Conservation (phyloP, 1,284 basidiomycete species). For the Gomphus bonarii region DNA sequence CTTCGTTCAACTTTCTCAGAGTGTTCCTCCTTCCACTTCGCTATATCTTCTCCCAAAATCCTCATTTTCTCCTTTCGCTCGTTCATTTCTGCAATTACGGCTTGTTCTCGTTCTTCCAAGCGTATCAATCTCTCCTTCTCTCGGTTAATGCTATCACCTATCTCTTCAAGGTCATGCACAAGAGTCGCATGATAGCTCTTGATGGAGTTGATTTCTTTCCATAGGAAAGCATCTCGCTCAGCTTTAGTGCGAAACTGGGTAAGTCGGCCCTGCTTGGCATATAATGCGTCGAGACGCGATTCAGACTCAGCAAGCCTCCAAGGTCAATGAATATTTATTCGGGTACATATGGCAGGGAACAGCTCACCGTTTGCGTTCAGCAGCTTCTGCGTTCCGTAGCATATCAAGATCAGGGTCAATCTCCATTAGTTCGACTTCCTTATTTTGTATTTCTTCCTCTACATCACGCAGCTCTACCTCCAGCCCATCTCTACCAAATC, state of each 20-base stretch:
- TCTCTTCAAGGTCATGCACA: slow-evolving; percentile 35
- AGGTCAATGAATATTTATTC: not conserved
- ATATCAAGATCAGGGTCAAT: slow-evolving; percentile 59
- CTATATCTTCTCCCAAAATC: slow-evolving; percentile 58
- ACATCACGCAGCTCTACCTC: slow-evolving; percentile 23
- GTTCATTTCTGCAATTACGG: slow-evolving; percentile 61
- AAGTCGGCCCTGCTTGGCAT: slow-evolving; percentile 81
- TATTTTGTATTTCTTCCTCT: slow-evolving; percentile 50
- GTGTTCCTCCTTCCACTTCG: slow-evolving; percentile 60
- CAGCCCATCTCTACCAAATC: slow-evolving; percentile 1
- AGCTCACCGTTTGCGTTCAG: slow-evolving; percentile 41
- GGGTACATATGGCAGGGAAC: slow-evolving; percentile 10
- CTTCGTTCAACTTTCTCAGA: slow-evolving; percentile 67
- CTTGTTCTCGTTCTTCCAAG: slow-evolving; percentile 49
- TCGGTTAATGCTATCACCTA: slow-evolving; percentile 34
- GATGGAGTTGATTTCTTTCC: slow-evolving; percentile 63
- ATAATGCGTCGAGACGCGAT: slow-evolving; percentile 62
- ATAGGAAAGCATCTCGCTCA: slow-evolving; percentile 75
- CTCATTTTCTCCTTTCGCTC: slow-evolving; percentile 63
- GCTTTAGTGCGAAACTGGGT: slow-evolving; percentile 76
- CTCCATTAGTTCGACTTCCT: slow-evolving; percentile 51
- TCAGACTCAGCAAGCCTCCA: slow-evolving; percentile 58
- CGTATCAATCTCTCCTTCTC: slow-evolving; percentile 40
- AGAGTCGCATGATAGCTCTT: slow-evolving; percentile 46
- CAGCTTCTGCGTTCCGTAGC: slow-evolving; percentile 58